These are phyloP conservation scores for Camelina sativa DNA, from an alignment of 345 rosid genomes.

Conservation along the genomic window DNA sequence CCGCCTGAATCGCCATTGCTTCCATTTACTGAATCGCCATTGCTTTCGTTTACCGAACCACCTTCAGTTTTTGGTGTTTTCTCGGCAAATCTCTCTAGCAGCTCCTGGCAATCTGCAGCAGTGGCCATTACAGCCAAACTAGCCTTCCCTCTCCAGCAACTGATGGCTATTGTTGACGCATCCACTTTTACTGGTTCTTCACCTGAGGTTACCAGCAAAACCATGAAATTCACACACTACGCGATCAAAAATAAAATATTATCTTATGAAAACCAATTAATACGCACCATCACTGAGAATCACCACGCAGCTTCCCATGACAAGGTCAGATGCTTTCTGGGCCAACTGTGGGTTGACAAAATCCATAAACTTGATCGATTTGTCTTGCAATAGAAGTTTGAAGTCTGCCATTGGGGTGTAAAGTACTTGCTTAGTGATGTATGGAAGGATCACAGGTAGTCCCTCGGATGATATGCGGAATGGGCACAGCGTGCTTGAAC, in stretches of 20 bases:
- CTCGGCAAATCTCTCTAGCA: constrained; percentile 67
- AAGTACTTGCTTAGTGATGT: constrained; percentile 80
- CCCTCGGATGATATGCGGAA: constrained; percentile 98
- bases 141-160: constrained; percentile 92
- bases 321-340: constrained; percentile 72
- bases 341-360: constrained; percentile 71
- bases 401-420: constrained; percentile 65
- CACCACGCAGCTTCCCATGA: constrained; percentile 83
- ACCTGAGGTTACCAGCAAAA: constrained; percentile 32
- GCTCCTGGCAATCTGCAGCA: constrained; percentile 80
- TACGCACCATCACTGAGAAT: constrained; percentile 64
- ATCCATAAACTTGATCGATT: constrained; percentile 74
- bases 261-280: constrained; percentile 10
- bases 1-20: constrained; percentile 33
- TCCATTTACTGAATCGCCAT: constrained; percentile 19
- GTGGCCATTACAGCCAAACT: constrained; percentile 88
- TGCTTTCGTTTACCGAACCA: constrained; percentile 16
- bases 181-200: constrained; percentile 52
- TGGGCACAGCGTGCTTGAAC: constrained; percentile 64
- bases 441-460: constrained; percentile 88
- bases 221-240: neutral
- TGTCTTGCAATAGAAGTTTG: constrained; percentile 84
- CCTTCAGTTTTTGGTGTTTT: constrained; percentile 47
- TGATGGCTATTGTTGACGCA: constrained; percentile 72
- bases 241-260: neutral